phyloP scores from a whole-genome alignment of 106 monocot genomes.

The Acorus calamus region DNA sequence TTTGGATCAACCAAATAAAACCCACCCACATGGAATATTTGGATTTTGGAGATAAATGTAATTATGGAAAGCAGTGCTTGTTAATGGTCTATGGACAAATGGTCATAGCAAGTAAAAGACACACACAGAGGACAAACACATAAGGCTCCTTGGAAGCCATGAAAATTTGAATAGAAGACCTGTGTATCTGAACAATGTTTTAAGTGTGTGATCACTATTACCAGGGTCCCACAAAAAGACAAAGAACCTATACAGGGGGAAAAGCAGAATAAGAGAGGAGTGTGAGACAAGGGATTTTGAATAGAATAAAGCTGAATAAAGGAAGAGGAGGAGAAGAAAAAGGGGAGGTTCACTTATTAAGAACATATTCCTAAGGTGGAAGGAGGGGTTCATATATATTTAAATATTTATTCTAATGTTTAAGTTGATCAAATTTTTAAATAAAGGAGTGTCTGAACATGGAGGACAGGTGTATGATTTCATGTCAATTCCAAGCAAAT shows the following conservation, averaged over 20 bases:
- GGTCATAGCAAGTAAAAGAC: background rate
- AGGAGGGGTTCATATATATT: no score
- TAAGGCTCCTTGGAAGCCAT: background rate
- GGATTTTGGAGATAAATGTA: background rate
- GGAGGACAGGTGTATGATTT: constrained; percentile 9
- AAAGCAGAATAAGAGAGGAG: background rate
- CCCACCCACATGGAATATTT: background rate
- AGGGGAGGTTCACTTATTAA: background rate
- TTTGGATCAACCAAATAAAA: background rate
- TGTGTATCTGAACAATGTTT: no score
- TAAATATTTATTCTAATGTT: no score
- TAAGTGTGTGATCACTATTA: no score
- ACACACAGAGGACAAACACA: constrained; percentile 5
- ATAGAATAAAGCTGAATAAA: constrained; percentile 18
- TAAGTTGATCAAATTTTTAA: constrained; percentile 3
- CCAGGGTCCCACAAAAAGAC: no score
- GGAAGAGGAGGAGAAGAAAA: constrained; percentile 1
- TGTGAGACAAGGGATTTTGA: constrained; percentile 16
- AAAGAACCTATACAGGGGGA: background rate
- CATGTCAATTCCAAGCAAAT: constrained; percentile 8
- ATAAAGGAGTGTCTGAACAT: constrained; percentile 18
- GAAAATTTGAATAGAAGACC: background rate
- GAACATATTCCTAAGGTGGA: no score
- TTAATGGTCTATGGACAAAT: background rate
- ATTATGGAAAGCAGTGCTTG: constrained; percentile 6